Percentiles rank a stretch among this genome's conserved stretches.
Evolutionary conservation across 2,329 filamentous ascomycete genomes (phyloP).

Genomic region (Penicillium sp.): DNA sequence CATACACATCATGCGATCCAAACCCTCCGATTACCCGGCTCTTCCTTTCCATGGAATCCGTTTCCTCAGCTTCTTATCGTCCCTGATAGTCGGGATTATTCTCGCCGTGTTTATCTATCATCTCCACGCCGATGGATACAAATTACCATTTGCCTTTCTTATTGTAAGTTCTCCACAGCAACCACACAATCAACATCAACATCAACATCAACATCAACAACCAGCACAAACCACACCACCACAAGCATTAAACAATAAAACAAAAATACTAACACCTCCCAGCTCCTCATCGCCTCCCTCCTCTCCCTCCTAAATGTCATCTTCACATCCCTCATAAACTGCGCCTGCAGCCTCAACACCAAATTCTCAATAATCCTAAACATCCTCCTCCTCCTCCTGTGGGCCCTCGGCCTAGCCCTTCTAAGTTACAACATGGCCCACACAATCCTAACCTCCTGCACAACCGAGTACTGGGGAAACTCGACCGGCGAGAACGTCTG

Average conservation of each 20-base stretch:
- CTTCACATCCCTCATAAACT: slow-evolving; percentile 53
- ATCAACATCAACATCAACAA: background rate
- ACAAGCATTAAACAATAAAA: background rate
- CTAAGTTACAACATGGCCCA: slow-evolving; percentile 55
- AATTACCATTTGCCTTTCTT: slow-evolving; percentile 60
- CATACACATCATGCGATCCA: slow-evolving; percentile 29
- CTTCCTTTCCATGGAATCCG: slow-evolving; percentile 43
- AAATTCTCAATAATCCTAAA: slow-evolving; percentile 53
- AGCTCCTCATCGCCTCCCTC: slow-evolving; percentile 55
- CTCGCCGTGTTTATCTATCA: slow-evolving; percentile 58
- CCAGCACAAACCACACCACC: background rate
- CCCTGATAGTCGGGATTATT: slow-evolving; percentile 55
- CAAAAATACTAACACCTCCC: background rate
- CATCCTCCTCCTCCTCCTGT: slow-evolving; percentile 49
- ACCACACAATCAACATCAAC: background rate
- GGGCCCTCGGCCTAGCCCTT: slow-evolving; percentile 53
- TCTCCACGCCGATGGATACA: slow-evolving; percentile 52
- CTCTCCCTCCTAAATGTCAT: slow-evolving; percentile 52
- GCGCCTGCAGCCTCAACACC: slow-evolving; percentile 53
- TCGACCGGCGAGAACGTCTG: slow-evolving; percentile 57
- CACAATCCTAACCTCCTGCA: slow-evolving; percentile 55
- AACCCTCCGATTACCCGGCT: slow-evolving; percentile 42
- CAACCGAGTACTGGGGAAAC: slow-evolving; percentile 52
- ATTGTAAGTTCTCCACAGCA: slow-evolving; percentile 44
- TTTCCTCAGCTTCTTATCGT: slow-evolving; percentile 48